Evolutionary conservation across 129 eudicot genomes (phyloP).

Genomic region (Centrapalus pauciflorus): DNA sequence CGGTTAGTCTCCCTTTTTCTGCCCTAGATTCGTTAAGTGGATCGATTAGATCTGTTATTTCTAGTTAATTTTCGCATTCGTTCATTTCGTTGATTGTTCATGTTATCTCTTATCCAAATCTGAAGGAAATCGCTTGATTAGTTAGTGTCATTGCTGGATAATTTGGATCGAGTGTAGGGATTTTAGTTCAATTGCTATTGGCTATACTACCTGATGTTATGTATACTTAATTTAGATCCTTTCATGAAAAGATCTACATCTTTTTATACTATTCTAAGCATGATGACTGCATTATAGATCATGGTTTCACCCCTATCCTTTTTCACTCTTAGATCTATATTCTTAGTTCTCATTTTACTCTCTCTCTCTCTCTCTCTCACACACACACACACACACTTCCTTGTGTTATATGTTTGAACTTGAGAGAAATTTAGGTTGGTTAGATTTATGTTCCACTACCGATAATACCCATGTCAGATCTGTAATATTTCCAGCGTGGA

Average conservation of each 20-base stretch:
- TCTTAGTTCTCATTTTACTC: not conserved
- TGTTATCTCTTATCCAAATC: not conserved
- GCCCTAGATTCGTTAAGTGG: conserved; percentile 14
- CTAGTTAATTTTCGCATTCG: no score
- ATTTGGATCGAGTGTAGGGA: conserved; percentile 17
- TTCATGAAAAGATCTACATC: not conserved
- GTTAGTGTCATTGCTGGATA: conserved; percentile 1
- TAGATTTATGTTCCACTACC: not conserved
- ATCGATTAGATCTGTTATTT: conserved; percentile 23
- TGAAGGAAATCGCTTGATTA: no score
- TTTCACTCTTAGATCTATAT: conserved; percentile 18
- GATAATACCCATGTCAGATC: conserved; percentile 14
- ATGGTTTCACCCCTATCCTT: not conserved
- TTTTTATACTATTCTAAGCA: not conserved
- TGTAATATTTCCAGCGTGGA: not conserved
- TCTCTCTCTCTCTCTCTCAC: not conserved
- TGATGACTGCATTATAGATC: conserved; percentile 4
- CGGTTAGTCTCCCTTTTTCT: not conserved
- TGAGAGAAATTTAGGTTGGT: not conserved
- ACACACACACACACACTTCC: no score
- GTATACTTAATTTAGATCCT: not conserved
- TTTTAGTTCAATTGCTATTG: not conserved
- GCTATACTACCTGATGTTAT: not conserved
- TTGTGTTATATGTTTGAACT: not conserved
- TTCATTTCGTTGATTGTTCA: not conserved